A percentile compares a stretch with the other conserved stretches of the same genome.
These are phyloP conservation scores for Rhodofomes roseus DNA, from an alignment of 1,284 basidiomycete genomes.

Conservation along the genomic window DNA sequence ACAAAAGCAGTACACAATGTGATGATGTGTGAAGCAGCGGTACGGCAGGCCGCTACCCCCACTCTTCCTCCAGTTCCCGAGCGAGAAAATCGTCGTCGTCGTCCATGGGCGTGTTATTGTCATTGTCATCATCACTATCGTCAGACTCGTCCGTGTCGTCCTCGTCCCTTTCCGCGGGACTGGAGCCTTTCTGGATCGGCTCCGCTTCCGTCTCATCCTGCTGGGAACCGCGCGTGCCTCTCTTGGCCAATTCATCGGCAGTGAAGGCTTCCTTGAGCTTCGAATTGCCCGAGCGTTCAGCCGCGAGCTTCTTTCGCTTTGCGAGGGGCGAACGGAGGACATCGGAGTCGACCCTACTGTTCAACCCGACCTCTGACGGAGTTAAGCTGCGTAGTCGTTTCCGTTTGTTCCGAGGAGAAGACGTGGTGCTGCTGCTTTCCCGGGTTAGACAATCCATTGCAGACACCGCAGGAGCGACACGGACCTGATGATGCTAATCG, in stretches of 20 bases:
- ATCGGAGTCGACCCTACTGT: slow-evolving; percentile 32
- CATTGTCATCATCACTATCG: slow-evolving; percentile 32
- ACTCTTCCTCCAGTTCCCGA: slow-evolving; percentile 68
- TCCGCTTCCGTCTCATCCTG: not conserved
- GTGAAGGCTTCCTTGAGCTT: slow-evolving; percentile 63
- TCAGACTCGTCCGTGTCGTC: slow-evolving; percentile 41
- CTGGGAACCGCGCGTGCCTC: slow-evolving; percentile 19
- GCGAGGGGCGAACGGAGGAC: slow-evolving; percentile 64
- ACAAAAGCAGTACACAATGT: not conserved
- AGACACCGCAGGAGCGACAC: slow-evolving; percentile 13
- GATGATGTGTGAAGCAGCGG: not conserved
- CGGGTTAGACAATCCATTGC: slow-evolving; percentile 1
- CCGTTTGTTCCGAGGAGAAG: slow-evolving; percentile 47
- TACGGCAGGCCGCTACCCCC: slow-evolving; percentile 43
- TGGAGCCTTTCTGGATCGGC: slow-evolving; percentile 25
- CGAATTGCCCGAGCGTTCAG: slow-evolving; percentile 59
- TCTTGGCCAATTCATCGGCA: slow-evolving; percentile 46
- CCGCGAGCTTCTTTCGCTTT: slow-evolving; percentile 70
- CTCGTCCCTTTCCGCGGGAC: slow-evolving; percentile 27
- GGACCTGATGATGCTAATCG: slow-evolving; percentile 44
- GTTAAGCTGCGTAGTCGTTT: slow-evolving; percentile 71
- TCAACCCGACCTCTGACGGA: slow-evolving; percentile 51
- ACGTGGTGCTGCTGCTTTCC: slow-evolving; percentile 35
- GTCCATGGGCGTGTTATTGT: slow-evolving; percentile 37
- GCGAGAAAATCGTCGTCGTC: slow-evolving; percentile 73